Conservation (phyloP, 331 rosid species). For the Cydonia oblonga region DNA sequence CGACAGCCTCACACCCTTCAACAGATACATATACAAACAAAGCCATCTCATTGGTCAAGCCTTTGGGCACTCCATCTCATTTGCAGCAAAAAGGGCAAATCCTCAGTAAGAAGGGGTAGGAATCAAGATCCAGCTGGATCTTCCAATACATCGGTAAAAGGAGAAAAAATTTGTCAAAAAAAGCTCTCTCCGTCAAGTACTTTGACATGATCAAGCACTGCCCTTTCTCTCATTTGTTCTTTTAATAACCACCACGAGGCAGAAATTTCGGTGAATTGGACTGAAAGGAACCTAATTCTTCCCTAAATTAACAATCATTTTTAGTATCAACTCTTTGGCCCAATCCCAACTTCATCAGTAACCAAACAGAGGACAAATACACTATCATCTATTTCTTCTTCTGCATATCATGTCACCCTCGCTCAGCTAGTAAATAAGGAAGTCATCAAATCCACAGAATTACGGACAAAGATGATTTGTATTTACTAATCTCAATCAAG, state of each 20-base stretch:
- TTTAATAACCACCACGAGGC: not conserved
- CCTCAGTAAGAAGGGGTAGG: not conserved
- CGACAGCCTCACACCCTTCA: not conserved
- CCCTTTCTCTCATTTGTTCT: not conserved
- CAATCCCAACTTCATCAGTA: not conserved
- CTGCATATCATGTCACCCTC: not conserved
- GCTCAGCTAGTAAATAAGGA: slow-evolving; percentile 5
- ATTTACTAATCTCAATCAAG: not conserved
- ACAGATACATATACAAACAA: not conserved
- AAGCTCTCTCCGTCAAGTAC: not conserved
- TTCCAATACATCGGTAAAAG: not conserved
- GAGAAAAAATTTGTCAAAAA: not conserved
- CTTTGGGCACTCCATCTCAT: not conserved
- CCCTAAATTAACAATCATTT: not conserved
- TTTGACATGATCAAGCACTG: not conserved
- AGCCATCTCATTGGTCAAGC: not conserved
- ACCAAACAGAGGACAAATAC: not conserved
- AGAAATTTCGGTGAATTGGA: not conserved
- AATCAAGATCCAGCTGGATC: slow-evolving; percentile 1
- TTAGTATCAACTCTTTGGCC: not conserved
- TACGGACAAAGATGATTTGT: not conserved
- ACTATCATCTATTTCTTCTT: not conserved
- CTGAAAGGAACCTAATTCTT: not conserved
- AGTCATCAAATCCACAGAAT: not conserved
- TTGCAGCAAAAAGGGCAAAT: not conserved